These are phyloP conservation scores for Leucosporidium yakuticum DNA, from an alignment of 768 basidiomycete species.

Conservation along the genomic window DNA sequence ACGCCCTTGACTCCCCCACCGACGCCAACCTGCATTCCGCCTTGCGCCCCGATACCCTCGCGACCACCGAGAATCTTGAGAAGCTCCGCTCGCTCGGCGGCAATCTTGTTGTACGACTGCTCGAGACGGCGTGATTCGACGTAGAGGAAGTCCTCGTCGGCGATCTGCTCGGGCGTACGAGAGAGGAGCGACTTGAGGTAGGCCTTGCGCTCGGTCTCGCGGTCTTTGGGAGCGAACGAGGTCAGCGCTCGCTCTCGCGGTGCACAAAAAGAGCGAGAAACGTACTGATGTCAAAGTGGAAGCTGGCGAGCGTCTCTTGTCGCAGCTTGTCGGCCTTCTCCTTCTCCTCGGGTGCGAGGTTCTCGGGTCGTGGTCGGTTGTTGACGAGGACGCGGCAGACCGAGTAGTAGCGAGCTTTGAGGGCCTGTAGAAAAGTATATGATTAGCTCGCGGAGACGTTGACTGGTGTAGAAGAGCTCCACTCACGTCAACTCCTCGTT, in stretches of 20 bases:
- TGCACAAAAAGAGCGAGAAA: not conserved
- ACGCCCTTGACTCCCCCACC: constrained; percentile 38
- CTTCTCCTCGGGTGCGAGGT: too few relatives aligned
- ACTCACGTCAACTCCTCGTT: constrained; percentile 40
- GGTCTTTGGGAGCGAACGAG: constrained; percentile 51
- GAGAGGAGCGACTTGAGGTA: constrained; percentile 81
- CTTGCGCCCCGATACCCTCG: constrained; percentile 23
- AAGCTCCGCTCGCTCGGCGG: constrained; percentile 35
- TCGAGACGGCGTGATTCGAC: constrained; percentile 91
- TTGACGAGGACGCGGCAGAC: constrained; percentile 82
- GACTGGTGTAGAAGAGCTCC: not conserved
- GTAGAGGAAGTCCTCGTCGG: constrained; percentile 91
- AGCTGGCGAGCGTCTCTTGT: constrained; percentile 6
- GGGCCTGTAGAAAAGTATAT: not conserved
- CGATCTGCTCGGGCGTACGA: constrained; percentile 80
- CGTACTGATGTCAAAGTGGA: constrained; percentile 74
- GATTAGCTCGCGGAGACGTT: constrained; percentile 10
- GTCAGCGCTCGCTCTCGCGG: not conserved
- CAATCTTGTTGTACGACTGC: constrained; percentile 64
- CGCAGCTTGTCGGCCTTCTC: constrained; percentile 1
- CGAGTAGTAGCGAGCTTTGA: constrained; percentile 85
- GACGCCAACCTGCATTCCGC: constrained; percentile 36
- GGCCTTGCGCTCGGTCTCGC: constrained; percentile 78
- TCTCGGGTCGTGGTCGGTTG: constrained; percentile 39
- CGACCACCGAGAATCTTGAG: constrained; percentile 36